Evolutionary conservation across 2,329 filamentous ascomycete species (phyloP), one percentile per base, ranked within the genome.

Genomic region (Aureobasidium melanogenum): DNA sequence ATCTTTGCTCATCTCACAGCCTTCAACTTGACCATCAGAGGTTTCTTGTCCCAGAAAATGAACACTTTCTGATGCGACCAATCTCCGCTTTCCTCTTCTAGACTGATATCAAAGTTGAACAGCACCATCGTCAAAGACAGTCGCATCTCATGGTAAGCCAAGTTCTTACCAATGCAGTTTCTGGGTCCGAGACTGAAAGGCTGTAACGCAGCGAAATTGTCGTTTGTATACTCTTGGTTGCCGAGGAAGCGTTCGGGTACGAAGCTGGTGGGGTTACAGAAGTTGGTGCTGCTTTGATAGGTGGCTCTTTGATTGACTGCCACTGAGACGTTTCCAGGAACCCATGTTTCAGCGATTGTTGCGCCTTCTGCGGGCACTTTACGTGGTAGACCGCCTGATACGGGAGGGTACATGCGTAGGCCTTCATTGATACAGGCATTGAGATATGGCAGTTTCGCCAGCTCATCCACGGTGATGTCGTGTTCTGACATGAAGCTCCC

Each of bases 351-450:
- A 39, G 67, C 64, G 36, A 71, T 67, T 7, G 62, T 52, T 28
- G 66, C 65, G 14, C 70, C 70, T n/a, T 60, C 65, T 17, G 63
- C 56, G 1, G 69, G 69, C 0, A 66, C 66, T 2, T 64, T 61
- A 10, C 70, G 67, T 24, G 68, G 69, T 8, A 69, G 63, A 5
- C 54, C 28, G 30, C 6, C 72, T 72, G 74, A 71, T 8, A 77
- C 71, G 0, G 75, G 74, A 3, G 76, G 76, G 64, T 75, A 76
- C 56, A 78, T 71, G 9, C 77, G 70, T 14, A 78, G 66, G 1
- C 71, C 73, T 66, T 79, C 77, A 60, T 75, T 72, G 19, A 78
- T 71, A 51, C 74, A 74, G 1, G 76, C 76, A 26, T 75, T 71
- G 64, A 79, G 69, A 63, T 76, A 79, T 2, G 69, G 67, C 14